These are phyloP conservation scores for Leccinum longicurvipes DNA, from an alignment of 768 basidiomycete genomes.

Conservation along the genomic window DNA sequence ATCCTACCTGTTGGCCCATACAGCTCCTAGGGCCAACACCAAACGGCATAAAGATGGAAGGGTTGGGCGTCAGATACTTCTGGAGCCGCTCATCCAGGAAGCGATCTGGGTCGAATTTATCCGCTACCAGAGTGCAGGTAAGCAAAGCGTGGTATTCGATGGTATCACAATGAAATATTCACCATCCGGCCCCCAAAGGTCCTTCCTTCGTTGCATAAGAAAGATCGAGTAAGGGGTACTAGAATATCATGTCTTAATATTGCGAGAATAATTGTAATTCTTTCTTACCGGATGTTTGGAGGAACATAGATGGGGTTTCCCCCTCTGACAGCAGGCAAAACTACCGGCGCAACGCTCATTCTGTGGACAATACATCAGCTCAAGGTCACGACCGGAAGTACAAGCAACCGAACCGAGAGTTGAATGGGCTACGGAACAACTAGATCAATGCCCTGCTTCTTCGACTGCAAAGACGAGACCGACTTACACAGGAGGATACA, in stretches of 20 bases:
- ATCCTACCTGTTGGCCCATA: slow-evolving; percentile 35
- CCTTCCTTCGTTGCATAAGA: slow-evolving; percentile 58
- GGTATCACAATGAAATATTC: neutral
- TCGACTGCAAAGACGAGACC: neutral
- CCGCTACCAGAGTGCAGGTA: slow-evolving; percentile 34
- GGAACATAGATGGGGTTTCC: slow-evolving; percentile 33
- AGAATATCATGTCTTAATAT: neutral
- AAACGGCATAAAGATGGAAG: slow-evolving; percentile 46
- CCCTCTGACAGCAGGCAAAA: slow-evolving; percentile 27
- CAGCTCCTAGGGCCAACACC: slow-evolving; percentile 40
- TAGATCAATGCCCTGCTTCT: slow-evolving; percentile 1
- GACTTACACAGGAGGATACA: slow-evolving; percentile 33
- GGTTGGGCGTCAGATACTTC: slow-evolving; percentile 54
- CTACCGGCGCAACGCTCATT: slow-evolving; percentile 17
- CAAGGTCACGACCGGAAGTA: neutral
- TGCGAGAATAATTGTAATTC: neutral
- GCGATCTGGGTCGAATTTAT: slow-evolving; percentile 61
- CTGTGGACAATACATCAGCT: slow-evolving; percentile 9
- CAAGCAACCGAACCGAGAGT: slow-evolving; percentile 13
- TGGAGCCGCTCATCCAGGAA: slow-evolving; percentile 60
- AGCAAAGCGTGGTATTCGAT: neutral
- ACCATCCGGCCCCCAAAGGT: slow-evolving; percentile 73
- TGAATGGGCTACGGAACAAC: slow-evolving; percentile 20
- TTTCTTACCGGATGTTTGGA: slow-evolving; percentile 26
- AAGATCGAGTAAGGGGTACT: slow-evolving; percentile 46